Base-by-base conservation (phyloP, 2,329 filamentous ascomycete genomes). In the Penicillium corylophilum region DNA sequence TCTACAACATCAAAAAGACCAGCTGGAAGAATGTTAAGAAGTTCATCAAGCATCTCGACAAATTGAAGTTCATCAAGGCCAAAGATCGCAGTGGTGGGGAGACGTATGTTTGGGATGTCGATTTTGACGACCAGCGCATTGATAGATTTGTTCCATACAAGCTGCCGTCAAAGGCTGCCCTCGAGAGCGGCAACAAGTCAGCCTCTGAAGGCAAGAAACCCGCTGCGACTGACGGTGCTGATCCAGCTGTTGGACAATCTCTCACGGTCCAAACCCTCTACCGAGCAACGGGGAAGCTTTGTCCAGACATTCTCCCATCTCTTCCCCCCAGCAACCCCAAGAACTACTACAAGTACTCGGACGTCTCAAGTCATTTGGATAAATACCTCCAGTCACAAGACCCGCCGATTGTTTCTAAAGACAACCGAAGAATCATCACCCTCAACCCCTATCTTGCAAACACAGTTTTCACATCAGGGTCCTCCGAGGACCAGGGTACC, bases 1-100 rank as follows among this genome's bases (percentile, higher is more conserved):
- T 76, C 53, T 79, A 85, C 46, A 82, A 85, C 57, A 85, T 88
- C 68, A 88, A 87, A 64, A 88, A 87, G 70, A 85, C 84, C 3
- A 84, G 81, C 55, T 87, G 82, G 82, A 88, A 88, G 71, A 87
- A 82, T 54, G 79, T 85, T 53, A 85, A 83, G 64, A 88, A 86
- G 59, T 87, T 88, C 65, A 80, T 88, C 69, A 88, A 87, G 61
- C 75, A 81, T 47, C 74, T 88, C 9, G 84, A 87, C 66, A 88
- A 87, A 67, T 73, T 82, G 43, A 67, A 76, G 16, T 72, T 87
- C n/a, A 68, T 86, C 59, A 86, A 84, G 62, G 79, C 78, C 41
- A 88, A 88, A 64, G 85, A 87, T 44, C 78, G 82, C 31, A 82
- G 80, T 54, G 82, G 83, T 4, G 80, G 84, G 31, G 85, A 88